Conservation (phyloP, 2,329 filamentous ascomycete species). For the Diaporthe nobilis region DNA sequence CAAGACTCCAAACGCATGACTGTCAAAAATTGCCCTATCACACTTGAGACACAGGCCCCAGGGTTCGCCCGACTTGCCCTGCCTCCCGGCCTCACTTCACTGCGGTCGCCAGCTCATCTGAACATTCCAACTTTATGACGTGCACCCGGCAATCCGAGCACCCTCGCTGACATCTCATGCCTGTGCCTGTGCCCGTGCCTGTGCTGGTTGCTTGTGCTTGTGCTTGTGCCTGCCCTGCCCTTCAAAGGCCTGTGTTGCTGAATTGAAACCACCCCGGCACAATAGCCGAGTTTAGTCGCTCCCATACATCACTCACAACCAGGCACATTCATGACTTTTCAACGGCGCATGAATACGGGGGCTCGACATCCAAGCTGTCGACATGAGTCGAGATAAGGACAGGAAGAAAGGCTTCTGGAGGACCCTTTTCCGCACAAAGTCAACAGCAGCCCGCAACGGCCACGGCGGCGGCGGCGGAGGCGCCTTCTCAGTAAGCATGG, state of each 20-base stretch:
- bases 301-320: slow-evolving; percentile 8
- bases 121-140: slow-evolving; percentile 23
- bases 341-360: slow-evolving; percentile 24
- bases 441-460: slow-evolving; percentile 7
- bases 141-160: slow-evolving; percentile 27
- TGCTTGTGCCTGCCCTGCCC: slow-evolving; percentile 12
- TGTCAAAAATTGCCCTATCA: slow-evolving; percentile 36
- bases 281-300: slow-evolving; percentile 24
- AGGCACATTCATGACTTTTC: slow-evolving; percentile 15
- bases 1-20: slow-evolving; percentile 32
- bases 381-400: slow-evolving; percentile 41
- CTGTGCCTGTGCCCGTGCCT: background rate
- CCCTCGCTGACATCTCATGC: background rate
- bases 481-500: slow-evolving; percentile 22
- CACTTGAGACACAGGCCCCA: slow-evolving; percentile 29
- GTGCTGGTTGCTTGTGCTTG: background rate
- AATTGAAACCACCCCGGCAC: slow-evolving; percentile 20
- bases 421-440: slow-evolving; percentile 37
- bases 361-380: slow-evolving; percentile 35
- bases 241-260: background rate
- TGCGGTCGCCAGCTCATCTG: slow-evolving; percentile 26
- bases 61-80: slow-evolving; percentile 29
- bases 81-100: slow-evolving; percentile 9
- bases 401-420: slow-evolving; percentile 41
- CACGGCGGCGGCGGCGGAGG: background rate